phyloP scores from a whole-genome alignment of 805 yeast species.

The Ogataea methylovora region DNA sequence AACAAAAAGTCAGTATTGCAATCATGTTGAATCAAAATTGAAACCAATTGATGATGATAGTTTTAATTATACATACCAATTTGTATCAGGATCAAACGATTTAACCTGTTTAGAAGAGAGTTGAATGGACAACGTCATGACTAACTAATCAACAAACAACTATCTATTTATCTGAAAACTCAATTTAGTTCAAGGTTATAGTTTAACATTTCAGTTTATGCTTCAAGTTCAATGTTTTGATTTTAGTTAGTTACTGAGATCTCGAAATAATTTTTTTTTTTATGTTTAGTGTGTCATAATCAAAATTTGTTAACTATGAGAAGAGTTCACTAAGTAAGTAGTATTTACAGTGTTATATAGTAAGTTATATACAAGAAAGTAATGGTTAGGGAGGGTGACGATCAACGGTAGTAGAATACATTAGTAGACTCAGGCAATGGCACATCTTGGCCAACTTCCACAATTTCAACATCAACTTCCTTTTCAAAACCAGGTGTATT shows the following conservation, averaged over 20 bases:
- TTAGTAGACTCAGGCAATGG: not conserved
- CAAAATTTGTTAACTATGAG: too few relatives aligned
- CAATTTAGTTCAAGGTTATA: too few relatives aligned
- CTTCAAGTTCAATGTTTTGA: too few relatives aligned
- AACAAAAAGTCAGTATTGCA: not conserved
- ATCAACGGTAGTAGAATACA: not conserved
- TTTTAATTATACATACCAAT: slow-evolving; percentile 2
- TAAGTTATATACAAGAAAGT: too few relatives aligned
- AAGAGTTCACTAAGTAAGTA: not conserved
- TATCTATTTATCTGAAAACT: too few relatives aligned
- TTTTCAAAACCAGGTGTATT: not conserved
- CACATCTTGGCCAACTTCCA: not conserved
- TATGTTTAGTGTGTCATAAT: too few relatives aligned
- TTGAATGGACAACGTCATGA: too few relatives aligned
- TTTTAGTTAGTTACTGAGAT: not conserved
- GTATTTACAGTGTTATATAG: not conserved
- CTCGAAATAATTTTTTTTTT: too few relatives aligned
- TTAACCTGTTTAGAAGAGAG: not conserved
- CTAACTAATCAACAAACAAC: too few relatives aligned
- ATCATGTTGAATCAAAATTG: not conserved
- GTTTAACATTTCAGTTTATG: too few relatives aligned
- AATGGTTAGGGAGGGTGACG: too few relatives aligned
- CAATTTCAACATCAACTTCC: not conserved
- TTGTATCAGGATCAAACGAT: not conserved
- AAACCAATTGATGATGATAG: not conserved